Evolutionary conservation across 208 protist genomes (phyloP).

Genomic region (Leishmania guyanensis): DNA sequence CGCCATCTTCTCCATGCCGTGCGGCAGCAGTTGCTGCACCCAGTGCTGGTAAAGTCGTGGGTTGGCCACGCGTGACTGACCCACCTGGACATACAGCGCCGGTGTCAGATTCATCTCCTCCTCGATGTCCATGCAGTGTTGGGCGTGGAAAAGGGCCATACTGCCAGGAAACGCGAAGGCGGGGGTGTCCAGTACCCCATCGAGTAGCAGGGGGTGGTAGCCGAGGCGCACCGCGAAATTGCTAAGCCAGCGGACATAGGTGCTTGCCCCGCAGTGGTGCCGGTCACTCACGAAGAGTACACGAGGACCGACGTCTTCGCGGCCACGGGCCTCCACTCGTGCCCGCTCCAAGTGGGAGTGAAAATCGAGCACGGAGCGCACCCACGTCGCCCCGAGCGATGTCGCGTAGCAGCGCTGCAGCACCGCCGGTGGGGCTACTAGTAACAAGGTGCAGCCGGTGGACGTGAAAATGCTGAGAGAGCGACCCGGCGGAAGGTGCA

Average conservation of each 20-base stretch:
- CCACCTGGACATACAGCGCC: conserved; percentile 42
- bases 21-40: conserved; percentile 36
- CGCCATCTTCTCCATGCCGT: conserved; percentile 50
- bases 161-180: conserved; percentile 46
- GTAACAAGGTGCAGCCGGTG: conserved; percentile 55
- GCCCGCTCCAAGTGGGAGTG: conserved; percentile 57
- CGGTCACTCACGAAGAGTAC: conserved; percentile 65
- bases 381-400: conserved; percentile 34
- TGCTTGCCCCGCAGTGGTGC: conserved; percentile 48
- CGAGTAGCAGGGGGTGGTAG: conserved; percentile 69
- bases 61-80: conserved; percentile 31
- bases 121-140: conserved; percentile 65
- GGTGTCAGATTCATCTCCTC: conserved; percentile 61
- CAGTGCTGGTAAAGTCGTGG: conserved; percentile 45
- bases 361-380: conserved; percentile 64
- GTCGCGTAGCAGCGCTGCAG: conserved; percentile 60
- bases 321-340: conserved; percentile 41
- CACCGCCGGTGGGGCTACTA: conserved; percentile 43
- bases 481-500: conserved; percentile 46
- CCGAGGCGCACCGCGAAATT: conserved; percentile 66
- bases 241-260: conserved; percentile 45
- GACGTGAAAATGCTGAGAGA: conserved; percentile 56
- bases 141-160: conserved; percentile 51
- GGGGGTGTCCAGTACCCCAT: conserved; percentile 41
- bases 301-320: conserved; percentile 51